phyloP scores from a whole-genome alignment of 2,329 filamentous ascomycete genomes.

The Emericellopsis cladophorae region DNA sequence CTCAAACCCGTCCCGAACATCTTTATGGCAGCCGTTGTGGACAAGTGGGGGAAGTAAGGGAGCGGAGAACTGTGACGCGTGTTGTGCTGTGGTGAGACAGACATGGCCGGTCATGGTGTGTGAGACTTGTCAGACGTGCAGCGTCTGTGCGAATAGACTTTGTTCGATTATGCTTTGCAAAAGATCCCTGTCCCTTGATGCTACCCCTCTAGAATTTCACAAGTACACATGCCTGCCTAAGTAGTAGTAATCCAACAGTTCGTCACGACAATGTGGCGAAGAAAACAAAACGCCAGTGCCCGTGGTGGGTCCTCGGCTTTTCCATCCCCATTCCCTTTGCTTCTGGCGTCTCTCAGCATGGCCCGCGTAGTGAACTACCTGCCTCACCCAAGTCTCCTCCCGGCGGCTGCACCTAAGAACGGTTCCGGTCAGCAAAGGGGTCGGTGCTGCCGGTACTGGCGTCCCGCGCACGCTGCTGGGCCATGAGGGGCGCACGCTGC shows the following conservation, averaged over 20 bases:
- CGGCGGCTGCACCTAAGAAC: slow-evolving; percentile 10
- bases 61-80: background rate
- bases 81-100: slow-evolving; percentile 1
- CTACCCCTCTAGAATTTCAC: too few relatives aligned
- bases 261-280: too few relatives aligned
- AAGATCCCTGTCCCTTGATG: too few relatives aligned
- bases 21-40: too few relatives aligned
- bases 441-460: slow-evolving; percentile 12
- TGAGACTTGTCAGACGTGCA: too few relatives aligned
- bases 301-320: background rate
- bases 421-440: slow-evolving; percentile 24
- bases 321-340: background rate
- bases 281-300: background rate
- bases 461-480: slow-evolving; percentile 10
- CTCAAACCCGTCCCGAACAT: too few relatives aligned
- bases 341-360: background rate
- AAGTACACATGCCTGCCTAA: too few relatives aligned
- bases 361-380: too few relatives aligned
- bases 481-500: slow-evolving; percentile 22
- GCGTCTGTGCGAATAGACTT: too few relatives aligned
- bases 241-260: too few relatives aligned
- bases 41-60: background rate
- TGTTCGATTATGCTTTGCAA: too few relatives aligned
- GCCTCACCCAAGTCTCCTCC: slow-evolving; percentile 1
- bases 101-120: background rate